Evolutionary conservation across 805 yeast genomes (phyloP).

Genomic region (Saccharomycopsis capsularis): DNA sequence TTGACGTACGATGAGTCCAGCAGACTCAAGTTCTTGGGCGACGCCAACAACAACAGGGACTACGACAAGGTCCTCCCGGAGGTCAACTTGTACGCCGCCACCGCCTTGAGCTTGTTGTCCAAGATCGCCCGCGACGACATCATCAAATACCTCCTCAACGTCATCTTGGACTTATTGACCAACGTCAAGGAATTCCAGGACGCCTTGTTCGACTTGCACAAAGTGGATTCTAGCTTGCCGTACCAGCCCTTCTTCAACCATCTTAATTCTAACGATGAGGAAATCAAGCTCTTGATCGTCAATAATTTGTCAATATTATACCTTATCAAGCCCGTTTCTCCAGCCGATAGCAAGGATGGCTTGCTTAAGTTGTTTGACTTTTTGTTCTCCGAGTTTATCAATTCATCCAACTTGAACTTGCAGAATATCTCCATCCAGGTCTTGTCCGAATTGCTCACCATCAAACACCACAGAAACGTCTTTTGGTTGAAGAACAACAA

Average conservation of each 20-base stretch:
- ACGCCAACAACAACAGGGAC: slow-evolving; percentile 33
- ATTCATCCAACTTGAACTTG: slow-evolving; percentile 39
- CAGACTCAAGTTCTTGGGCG: slow-evolving; percentile 33
- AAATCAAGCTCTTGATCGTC: slow-evolving; percentile 48
- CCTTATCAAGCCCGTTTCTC: slow-evolving; percentile 24
- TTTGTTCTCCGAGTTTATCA: slow-evolving; percentile 26
- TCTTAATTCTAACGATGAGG: slow-evolving; percentile 48
- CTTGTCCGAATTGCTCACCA: slow-evolving; percentile 51
- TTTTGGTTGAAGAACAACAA: slow-evolving; percentile 41
- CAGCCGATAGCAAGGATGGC: slow-evolving; percentile 28
- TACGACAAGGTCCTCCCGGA: slow-evolving; percentile 37
- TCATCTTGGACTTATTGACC: slow-evolving; percentile 50
- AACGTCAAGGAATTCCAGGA: slow-evolving; percentile 26
- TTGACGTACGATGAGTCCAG: slow-evolving; percentile 64
- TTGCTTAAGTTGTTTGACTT: slow-evolving; percentile 34
- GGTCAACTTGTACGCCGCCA: slow-evolving; percentile 45
- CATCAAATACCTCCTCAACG: slow-evolving; percentile 54
- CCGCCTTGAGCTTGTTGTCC: slow-evolving; percentile 47
- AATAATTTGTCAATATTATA: slow-evolving; percentile 48
- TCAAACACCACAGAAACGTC: slow-evolving; percentile 44
- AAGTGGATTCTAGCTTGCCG: slow-evolving; percentile 34
- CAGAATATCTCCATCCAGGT: slow-evolving; percentile 62
- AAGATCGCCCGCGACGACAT: slow-evolving; percentile 55
- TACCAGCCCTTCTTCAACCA: slow-evolving; percentile 46
- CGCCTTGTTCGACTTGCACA: slow-evolving; percentile 11